phyloP scores from a whole-genome alignment of 805 yeast genomes.

The Kregervanrija fluxuum region DNA sequence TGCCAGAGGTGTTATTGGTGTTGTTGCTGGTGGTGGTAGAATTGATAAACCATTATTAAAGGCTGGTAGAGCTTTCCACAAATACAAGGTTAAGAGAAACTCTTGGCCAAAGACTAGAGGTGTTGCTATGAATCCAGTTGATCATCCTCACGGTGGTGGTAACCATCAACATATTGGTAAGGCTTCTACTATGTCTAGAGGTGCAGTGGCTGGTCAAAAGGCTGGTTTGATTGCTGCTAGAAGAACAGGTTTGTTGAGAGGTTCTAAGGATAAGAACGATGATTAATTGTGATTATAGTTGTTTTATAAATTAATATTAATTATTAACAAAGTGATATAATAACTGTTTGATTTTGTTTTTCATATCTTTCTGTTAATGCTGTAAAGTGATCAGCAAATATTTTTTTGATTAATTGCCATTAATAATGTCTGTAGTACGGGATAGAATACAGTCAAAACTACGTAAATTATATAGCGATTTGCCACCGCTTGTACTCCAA shows the following conservation, averaged over 20 bases:
- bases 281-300: slow-evolving; percentile 26
- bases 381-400: no score
- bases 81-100: slow-evolving; percentile 98
- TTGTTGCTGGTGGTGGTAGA: slow-evolving; percentile 99
- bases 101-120: slow-evolving; percentile 99
- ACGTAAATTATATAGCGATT: no score
- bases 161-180: slow-evolving; percentile 99
- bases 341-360: no score
- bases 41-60: slow-evolving; percentile 97
- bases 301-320: not conserved
- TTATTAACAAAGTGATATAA: no score
- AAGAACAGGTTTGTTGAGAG: slow-evolving; percentile 99
- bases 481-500: no score
- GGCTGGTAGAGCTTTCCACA: slow-evolving; percentile 99
- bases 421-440: no score
- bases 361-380: no score
- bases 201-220: slow-evolving; percentile 99
- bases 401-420: no score
- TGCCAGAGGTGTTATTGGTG: slow-evolving; percentile 99
- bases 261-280: slow-evolving; percentile 66
- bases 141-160: slow-evolving; percentile 99
- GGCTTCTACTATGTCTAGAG: slow-evolving; percentile 97
- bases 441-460: no score
- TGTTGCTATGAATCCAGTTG: slow-evolving; percentile 99
- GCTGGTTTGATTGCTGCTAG: slow-evolving; percentile 99